Conservation (phyloP, 2,329 filamentous ascomycete genomes). For the Blumeria hordei region DNA sequence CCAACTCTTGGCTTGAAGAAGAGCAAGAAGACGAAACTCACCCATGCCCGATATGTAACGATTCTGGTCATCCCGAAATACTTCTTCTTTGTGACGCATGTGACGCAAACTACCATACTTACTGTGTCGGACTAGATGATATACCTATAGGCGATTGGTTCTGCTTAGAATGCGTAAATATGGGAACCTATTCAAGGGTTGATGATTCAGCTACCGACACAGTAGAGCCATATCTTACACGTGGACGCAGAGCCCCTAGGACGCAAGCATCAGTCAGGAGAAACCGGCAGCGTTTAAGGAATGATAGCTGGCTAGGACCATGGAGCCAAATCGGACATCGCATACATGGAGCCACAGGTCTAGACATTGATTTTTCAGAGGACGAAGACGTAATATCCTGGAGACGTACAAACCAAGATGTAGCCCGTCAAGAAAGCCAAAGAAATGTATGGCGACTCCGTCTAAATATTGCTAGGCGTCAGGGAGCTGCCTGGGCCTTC, state of each 20-base stretch:
- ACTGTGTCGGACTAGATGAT: slow-evolving; percentile 62
- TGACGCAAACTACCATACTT: slow-evolving; percentile 71
- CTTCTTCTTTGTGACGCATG: slow-evolving; percentile 82
- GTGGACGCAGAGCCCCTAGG: slow-evolving; percentile 17
- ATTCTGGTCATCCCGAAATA: slow-evolving; percentile 57
- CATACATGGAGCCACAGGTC: slow-evolving; percentile 41
- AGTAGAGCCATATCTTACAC: slow-evolving; percentile 6
- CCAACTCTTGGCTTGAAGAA: slow-evolving; percentile 48
- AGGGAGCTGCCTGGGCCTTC: slow-evolving; percentile 53
- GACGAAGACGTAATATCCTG: slow-evolving; percentile 33
- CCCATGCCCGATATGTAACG: slow-evolving; percentile 68
- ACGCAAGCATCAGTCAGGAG: slow-evolving; percentile 33
- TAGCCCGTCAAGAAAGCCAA: slow-evolving; percentile 28
- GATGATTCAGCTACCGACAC: slow-evolving; percentile 4
- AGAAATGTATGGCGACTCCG: slow-evolving; percentile 60
- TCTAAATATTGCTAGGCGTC: slow-evolving; percentile 54
- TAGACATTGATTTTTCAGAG: slow-evolving; percentile 69
- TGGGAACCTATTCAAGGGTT: slow-evolving; percentile 17
- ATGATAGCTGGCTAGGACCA: slow-evolving; percentile 68
- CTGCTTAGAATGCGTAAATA: slow-evolving; percentile 54
- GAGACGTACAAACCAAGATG: slow-evolving; percentile 27
- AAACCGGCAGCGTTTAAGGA: slow-evolving; percentile 38
- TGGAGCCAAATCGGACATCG: slow-evolving; percentile 42
- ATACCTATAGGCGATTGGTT: slow-evolving; percentile 70
- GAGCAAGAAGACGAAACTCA: slow-evolving; percentile 47